Evolutionary conservation across 2,329 filamentous ascomycete species (phyloP), one percentile per base, ranked within the genome.

Genomic region (Aspergillus udagawae): DNA sequence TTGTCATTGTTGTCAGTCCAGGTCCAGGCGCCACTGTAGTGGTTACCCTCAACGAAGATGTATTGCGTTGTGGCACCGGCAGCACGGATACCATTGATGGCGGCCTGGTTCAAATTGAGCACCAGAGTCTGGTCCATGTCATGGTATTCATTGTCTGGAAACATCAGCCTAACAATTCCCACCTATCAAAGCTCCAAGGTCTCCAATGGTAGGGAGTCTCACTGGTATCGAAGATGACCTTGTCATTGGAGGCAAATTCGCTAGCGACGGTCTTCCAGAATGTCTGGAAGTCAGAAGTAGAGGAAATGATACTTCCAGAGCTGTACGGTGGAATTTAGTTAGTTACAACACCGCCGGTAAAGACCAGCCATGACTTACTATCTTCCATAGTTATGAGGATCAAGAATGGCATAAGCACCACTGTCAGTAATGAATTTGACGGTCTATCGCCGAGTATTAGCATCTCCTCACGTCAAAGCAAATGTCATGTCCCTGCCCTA

Each of bases 181-280:
- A 25, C 10, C 44, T 2, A 47, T 25, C 44, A 47, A 47, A 17
- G 12, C 6, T 12, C 10, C 27, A 14, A 10, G 2, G 21, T 32
- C n/a, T n/a, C 17, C 17, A 38, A 5, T 8, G 17, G 9, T 20
- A n/a, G 1, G 7, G 17, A 3, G 17, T 6, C 60, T 59, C 62
- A 73, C 68, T 87, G 62, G 82, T 86, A 72, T 87, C 84, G 60
- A 86, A 87, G 66, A 87, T 79, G 65, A 87, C 84, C 44, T 77
- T 77, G 53, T 74, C 66, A 72, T 87, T 84, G 65, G 69, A 67
- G 58, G 75, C 77, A 67, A 86, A 87, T 51, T 77, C 74, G 4
- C 70, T 73, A 7, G 84, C 85, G 10, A 87, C 67, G 47, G 78
- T 84, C 27, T 71, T 76, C 82, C 83, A 87, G 75, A 81, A 87